phyloP scores from a whole-genome alignment of 208 protist genomes.

The Angomonas deanei region DNA sequence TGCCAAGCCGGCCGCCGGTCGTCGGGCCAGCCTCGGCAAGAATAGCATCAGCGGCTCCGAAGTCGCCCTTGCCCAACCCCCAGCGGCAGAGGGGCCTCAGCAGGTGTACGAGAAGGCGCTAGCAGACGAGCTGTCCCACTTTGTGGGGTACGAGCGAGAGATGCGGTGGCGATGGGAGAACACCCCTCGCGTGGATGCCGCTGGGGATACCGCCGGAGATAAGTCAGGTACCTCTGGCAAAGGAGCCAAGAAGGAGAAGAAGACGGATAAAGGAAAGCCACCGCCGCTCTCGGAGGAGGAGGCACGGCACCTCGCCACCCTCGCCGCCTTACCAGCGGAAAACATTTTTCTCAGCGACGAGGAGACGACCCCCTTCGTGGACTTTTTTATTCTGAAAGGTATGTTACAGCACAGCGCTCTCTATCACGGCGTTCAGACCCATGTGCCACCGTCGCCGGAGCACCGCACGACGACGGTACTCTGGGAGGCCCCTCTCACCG shows the following conservation, averaged over 20 bases:
- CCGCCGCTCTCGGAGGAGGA: constrained; percentile 47
- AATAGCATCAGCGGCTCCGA: not conserved
- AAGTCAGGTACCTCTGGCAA: constrained; percentile 2
- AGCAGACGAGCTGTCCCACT: constrained; percentile 11
- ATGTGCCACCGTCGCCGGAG: constrained; percentile 3
- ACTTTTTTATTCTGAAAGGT: constrained; percentile 35
- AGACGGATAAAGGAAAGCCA: constrained; percentile 27
- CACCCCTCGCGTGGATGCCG: not conserved
- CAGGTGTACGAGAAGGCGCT: constrained; percentile 14
- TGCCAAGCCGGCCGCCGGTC: not conserved
- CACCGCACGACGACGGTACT: constrained; percentile 11
- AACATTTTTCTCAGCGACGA: constrained; percentile 61
- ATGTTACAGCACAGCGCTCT: constrained; percentile 56
- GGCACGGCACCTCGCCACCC: constrained; percentile 27
- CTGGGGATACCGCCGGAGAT: not conserved
- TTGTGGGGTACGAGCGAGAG: constrained; percentile 29
- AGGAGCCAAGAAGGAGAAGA: constrained; percentile 27
- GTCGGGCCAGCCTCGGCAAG: not conserved
- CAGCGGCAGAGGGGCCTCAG: not conserved
- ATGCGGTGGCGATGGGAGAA: constrained; percentile 20
- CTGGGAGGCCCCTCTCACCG: constrained; percentile 40
- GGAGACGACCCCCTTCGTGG: constrained; percentile 38
- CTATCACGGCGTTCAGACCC: constrained; percentile 16
- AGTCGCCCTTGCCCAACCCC: not conserved
- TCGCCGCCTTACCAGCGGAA: constrained; percentile 47